These are phyloP conservation scores for Aspergillus sp. DNA, from an alignment of 2,329 filamentous ascomycete species.

Conservation along the genomic window DNA sequence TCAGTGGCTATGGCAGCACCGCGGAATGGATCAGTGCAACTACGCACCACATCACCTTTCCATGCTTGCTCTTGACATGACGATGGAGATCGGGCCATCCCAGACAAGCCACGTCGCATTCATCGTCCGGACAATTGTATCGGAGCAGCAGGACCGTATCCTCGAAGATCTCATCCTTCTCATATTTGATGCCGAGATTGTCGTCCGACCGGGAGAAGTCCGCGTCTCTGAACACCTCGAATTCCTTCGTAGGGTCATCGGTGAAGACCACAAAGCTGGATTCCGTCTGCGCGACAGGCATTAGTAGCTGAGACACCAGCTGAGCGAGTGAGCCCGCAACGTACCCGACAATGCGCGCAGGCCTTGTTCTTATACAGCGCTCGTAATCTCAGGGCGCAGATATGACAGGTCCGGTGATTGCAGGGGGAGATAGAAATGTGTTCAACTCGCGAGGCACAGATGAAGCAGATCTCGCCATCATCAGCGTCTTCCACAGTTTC, in stretches of 20 bases:
- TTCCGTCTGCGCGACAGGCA: conserved; percentile 27
- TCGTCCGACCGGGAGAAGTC: conserved; percentile 73
- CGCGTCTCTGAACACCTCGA: conserved; percentile 64
- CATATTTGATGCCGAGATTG: conserved; percentile 85
- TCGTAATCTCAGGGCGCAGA: conserved; percentile 81
- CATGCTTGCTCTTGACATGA: conserved; percentile 72
- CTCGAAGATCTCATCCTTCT: conserved; percentile 78
- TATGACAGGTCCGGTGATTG: conserved; percentile 94
- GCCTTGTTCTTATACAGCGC: conserved; percentile 94
- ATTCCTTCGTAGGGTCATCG: conserved; percentile 70
- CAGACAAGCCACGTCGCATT: conserved; percentile 76
- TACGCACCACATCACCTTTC: conserved; percentile 70
- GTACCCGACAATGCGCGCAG: conserved; percentile 87
- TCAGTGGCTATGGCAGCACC: conserved; percentile 2
- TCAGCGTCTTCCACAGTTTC: conserved; percentile 39
- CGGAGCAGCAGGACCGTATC: conserved; percentile 80
- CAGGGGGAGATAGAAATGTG: conserved; percentile 87
- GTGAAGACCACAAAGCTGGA: conserved; percentile 76
- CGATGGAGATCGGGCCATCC: conserved; percentile 69
- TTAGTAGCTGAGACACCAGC: conserved; percentile 7
- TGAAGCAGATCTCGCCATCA: conserved; percentile 86
- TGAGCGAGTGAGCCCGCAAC: conserved; percentile 21
- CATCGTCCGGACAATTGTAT: conserved; percentile 85
- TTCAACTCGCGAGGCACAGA: conserved; percentile 82
- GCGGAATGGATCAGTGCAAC: neutral